Evolutionary conservation across 2,329 filamentous ascomycete genomes (phyloP), one percentile per base, ranked within the genome.

Genomic region (Exophiala calicioides): DNA sequence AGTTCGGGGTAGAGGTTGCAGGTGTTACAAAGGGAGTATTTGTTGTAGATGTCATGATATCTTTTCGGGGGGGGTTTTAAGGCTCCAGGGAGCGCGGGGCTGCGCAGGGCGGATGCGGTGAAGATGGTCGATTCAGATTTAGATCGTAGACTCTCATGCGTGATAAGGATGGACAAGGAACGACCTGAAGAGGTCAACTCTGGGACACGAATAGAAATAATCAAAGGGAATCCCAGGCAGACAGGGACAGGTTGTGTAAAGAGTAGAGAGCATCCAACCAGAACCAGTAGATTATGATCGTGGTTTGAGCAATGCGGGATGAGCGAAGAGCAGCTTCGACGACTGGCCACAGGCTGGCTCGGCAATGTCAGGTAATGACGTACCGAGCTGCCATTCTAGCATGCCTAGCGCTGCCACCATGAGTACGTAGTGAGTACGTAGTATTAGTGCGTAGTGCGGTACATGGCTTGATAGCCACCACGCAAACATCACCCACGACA

Each of bases 1-100:
- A 52, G 44, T 47, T 51, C 16, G 53, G 47, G 20, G 41, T 42
- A 21, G 50, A 53, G 19, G 50, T 46, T 13, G 46, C 42, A 48
- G 53, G 50, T 19, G 53, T 53, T 24, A 47, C 49, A 47, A 45
- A 56, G n/a, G 53, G 49, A 27, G 53, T 51, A 39, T 45, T 53
- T 31, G 53, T 50, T 24, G 50, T 49, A 12, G 53, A 51, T 41
- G 52, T 55, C 52, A 55, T 55, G 48, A 49, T 55, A 48, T 49
- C n/a, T n/a, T n/a, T n/a, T n/a, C n/a, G 30, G 30, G 23, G 21
- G 20, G 35, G n/a, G 36, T 15, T 10, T 31, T 15, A 16, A 15
- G 30, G 10, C 23, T 9, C 23, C 21, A 21, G 13, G 21, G 21
- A 24, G 10, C 10, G 24, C 13, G 34, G 19, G 26, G 18, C 23